These are phyloP conservation scores for Fusarium fujikuroi DNA, from an alignment of 2,329 filamentous ascomycete genomes.

Conservation along the genomic window DNA sequence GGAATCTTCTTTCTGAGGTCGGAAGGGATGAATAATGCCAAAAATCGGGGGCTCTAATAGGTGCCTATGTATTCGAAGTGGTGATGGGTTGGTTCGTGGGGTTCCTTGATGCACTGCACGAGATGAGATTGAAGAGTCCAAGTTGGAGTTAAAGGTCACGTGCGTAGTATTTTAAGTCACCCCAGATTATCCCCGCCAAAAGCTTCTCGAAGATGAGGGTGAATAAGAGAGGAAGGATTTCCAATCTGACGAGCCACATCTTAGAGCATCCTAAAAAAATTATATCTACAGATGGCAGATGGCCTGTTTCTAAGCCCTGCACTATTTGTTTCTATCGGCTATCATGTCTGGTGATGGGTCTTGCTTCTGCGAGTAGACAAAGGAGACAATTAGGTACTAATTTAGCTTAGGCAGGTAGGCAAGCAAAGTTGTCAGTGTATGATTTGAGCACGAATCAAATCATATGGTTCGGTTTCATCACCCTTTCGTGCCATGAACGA, in stretches of 20 bases:
- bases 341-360: background rate
- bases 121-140: constrained; percentile 16
- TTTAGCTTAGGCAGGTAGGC: no score
- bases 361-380: background rate
- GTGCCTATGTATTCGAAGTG: background rate
- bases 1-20: background rate
- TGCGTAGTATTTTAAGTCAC: background rate
- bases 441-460: background rate
- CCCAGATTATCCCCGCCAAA: constrained; percentile 7
- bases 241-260: background rate
- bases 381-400: background rate
- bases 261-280: background rate
- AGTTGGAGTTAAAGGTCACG: constrained; percentile 27
- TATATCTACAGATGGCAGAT: background rate
- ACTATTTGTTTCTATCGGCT: background rate
- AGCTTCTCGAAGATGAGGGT: constrained; percentile 2
- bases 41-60: background rate
- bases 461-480: background rate
- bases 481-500: background rate
- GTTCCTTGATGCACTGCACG: background rate
- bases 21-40: background rate
- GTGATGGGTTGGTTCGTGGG: constrained; percentile 10
- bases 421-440: background rate
- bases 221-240: background rate
- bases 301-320: background rate